phyloP scores from a whole-genome alignment of 2,329 filamentous ascomycete species.

The Botrytis fabae region DNA sequence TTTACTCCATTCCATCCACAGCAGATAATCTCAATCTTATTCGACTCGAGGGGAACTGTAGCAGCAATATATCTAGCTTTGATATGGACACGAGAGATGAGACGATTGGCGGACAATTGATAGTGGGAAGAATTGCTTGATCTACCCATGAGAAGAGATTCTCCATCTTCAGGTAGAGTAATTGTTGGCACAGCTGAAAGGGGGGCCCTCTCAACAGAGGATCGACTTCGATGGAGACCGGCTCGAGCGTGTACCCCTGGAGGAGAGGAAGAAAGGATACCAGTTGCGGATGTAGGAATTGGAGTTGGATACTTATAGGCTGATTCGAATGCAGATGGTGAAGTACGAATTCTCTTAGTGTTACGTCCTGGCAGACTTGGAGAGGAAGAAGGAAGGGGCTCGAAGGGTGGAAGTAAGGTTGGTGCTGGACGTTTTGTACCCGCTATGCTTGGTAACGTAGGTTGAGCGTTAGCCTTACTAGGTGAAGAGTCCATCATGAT shows the following conservation, averaged over 20 bases:
- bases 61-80: slow-evolving; percentile 80
- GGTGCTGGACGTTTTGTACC: slow-evolving; percentile 63
- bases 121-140: slow-evolving; percentile 96
- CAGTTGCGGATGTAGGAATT: slow-evolving; percentile 89
- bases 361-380: slow-evolving; percentile 66
- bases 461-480: slow-evolving; percentile 39
- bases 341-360: slow-evolving; percentile 63
- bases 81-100: slow-evolving; percentile 92
- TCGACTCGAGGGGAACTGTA: slow-evolving; percentile 64
- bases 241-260: slow-evolving; percentile 56
- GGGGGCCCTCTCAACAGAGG: slow-evolving; percentile 70
- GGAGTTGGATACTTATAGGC: slow-evolving; percentile 81
- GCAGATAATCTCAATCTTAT: slow-evolving; percentile 85
- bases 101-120: slow-evolving; percentile 86
- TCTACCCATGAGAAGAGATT: slow-evolving; percentile 81
- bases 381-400: slow-evolving; percentile 77
- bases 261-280: slow-evolving; percentile 85
- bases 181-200: slow-evolving; percentile 81
- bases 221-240: slow-evolving; percentile 59
- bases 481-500: slow-evolving; percentile 42
- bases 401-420: slow-evolving; percentile 74
- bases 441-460: slow-evolving; percentile 39
- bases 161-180: slow-evolving; percentile 77
- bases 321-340: slow-evolving; percentile 42
- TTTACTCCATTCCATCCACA: slow-evolving; percentile 95